phyloP scores from a whole-genome alignment of 257 asterid genomes.

The Penstemon eatonii region DNA sequence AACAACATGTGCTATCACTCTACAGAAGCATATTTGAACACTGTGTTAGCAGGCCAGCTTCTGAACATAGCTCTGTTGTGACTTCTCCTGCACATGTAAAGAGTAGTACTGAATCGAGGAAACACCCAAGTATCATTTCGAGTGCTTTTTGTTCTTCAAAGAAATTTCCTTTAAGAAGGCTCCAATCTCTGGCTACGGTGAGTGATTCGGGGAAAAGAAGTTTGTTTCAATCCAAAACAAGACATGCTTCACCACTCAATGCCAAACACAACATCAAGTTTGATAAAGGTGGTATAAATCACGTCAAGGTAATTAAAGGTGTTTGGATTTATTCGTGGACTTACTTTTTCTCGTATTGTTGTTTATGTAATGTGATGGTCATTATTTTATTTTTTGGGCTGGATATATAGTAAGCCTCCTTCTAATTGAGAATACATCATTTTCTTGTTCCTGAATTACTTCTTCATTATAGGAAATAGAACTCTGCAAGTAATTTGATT shows the following conservation, averaged over 20 bases:
- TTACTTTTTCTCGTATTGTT: too few species aligned
- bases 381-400: too few species aligned
- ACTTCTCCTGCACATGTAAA: slow-evolving; percentile 58
- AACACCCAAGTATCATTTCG: slow-evolving; percentile 64
- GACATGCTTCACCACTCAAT: slow-evolving; percentile 46
- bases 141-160: slow-evolving; percentile 62
- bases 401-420: too few species aligned
- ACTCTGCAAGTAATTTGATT: too few species aligned
- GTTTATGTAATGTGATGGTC: slow-evolving; percentile 4
- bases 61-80: slow-evolving; percentile 54
- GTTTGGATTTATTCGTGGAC: too few species aligned
- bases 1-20: slow-evolving; percentile 56
- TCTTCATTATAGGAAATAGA: too few species aligned
- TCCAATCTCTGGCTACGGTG: slow-evolving; percentile 48
- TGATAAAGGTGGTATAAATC: slow-evolving; percentile 36
- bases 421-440: too few species aligned
- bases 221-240: slow-evolving; percentile 42
- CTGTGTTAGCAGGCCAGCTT: slow-evolving; percentile 47
- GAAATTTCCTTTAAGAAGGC: slow-evolving; percentile 52
- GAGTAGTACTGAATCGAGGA: slow-evolving; percentile 40
- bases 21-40: slow-evolving; percentile 60
- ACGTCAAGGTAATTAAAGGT: slow-evolving; percentile 34
- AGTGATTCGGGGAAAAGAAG: slow-evolving; percentile 47
- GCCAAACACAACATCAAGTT: slow-evolving; percentile 38
- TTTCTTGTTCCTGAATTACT: too few species aligned